Conservation (phyloP, 306 rosid genomes). For the Trifolium repens region DNA sequence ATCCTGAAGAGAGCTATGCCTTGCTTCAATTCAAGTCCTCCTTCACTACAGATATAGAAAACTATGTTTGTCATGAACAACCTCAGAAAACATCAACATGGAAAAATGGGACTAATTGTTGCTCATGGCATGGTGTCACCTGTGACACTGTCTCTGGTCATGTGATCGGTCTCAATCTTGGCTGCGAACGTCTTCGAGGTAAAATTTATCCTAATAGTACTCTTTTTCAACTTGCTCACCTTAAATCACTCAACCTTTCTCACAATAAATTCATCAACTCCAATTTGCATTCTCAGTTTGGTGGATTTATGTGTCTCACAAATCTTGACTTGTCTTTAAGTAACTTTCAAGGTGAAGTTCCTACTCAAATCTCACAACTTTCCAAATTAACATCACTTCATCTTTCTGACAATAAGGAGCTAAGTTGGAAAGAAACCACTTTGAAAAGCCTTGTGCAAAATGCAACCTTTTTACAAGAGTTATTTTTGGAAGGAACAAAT, state of each 20-base stretch:
- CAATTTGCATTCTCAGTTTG: slow-evolving; percentile 13
- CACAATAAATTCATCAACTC: neutral
- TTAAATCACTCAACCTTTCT: slow-evolving; percentile 28
- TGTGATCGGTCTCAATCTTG: slow-evolving; percentile 25
- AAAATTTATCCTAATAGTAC: neutral
- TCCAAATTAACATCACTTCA: neutral
- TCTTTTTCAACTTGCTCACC: slow-evolving; percentile 2
- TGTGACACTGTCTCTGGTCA: slow-evolving; percentile 16
- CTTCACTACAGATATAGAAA: neutral
- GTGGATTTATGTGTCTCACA: neutral
- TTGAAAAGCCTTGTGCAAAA: slow-evolving; percentile 9
- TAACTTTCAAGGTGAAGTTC: neutral
- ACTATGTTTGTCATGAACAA: neutral
- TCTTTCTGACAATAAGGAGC: neutral
- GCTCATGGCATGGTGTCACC: slow-evolving; percentile 36
- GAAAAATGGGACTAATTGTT: slow-evolving; percentile 27
- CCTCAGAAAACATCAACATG: neutral
- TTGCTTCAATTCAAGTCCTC: slow-evolving; percentile 8
- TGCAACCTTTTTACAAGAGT: neutral
- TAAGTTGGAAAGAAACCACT: slow-evolving; percentile 5
- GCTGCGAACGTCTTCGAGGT: slow-evolving; percentile 13
- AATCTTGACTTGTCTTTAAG: neutral
- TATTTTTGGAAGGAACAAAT: neutral
- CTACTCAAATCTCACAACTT: slow-evolving; percentile 3
- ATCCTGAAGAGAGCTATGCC: neutral